These are phyloP conservation scores for Aspergillus fructus DNA, from an alignment of 2,329 filamentous ascomycete species.

Conservation along the genomic window DNA sequence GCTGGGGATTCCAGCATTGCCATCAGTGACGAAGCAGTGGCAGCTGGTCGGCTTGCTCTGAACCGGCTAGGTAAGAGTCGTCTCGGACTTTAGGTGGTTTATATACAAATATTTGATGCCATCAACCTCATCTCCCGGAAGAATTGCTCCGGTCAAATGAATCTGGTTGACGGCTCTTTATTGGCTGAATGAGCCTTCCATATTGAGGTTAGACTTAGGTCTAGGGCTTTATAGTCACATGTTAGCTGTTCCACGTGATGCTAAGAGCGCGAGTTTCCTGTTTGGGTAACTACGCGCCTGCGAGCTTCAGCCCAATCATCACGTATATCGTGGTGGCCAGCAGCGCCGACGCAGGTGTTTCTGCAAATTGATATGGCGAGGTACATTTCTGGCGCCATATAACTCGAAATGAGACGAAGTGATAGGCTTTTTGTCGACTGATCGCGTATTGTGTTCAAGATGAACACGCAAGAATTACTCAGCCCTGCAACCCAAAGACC, in stretches of 20 bases:
- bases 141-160: too few species aligned
- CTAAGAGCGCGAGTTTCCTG: not conserved
- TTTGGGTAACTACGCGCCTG: not conserved
- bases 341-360: not conserved
- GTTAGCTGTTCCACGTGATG: not conserved
- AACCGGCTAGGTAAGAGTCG: not conserved
- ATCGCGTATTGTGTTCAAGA: constrained; percentile 7
- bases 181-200: not conserved
- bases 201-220: constrained; percentile 1
- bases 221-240: not conserved
- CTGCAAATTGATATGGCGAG: not conserved
- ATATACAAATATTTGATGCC: not conserved
- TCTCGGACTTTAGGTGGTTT: not conserved
- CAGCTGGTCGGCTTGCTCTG: not conserved
- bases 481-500: constrained; percentile 30
- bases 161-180: not conserved
- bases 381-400: not conserved
- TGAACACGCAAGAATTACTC: constrained; percentile 30
- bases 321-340: not conserved
- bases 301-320: not conserved
- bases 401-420: not conserved
- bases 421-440: not conserved
- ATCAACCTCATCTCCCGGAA: too few species aligned
- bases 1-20: not conserved
- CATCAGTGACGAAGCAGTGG: not conserved